Evolutionary conservation across 495 filamentous ascomycete species (phyloP).

Genomic region (Xylaria palmicola): DNA sequence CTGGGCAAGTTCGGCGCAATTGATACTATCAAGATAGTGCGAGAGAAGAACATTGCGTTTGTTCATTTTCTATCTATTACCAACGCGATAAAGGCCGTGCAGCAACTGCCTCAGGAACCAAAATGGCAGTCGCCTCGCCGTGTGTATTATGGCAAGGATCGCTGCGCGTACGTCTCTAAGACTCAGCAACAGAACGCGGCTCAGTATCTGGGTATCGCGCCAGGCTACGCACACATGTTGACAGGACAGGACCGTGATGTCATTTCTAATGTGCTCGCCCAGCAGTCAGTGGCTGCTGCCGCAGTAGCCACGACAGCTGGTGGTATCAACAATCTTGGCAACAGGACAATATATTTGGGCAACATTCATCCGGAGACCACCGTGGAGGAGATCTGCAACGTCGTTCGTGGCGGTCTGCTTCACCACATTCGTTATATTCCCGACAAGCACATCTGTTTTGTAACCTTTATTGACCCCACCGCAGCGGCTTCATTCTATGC

Average conservation of each 20-base stretch:
- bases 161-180: constrained; percentile 98
- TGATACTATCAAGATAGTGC: constrained; percentile 95
- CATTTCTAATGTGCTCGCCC: constrained; percentile 91
- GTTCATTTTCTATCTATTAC: constrained; percentile 97
- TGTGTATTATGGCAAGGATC: constrained; percentile 97
- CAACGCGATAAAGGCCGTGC: constrained; percentile 98
- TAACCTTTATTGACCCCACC: constrained; percentile 98
- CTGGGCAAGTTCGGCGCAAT: constrained; percentile 95
- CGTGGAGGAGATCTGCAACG: constrained; percentile 97
- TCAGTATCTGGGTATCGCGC: constrained; percentile 95
- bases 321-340: constrained; percentile 94
- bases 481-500: constrained; percentile 98
- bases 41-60: constrained; percentile 97
- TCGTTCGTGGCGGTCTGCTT: constrained; percentile 86
- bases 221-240: constrained; percentile 94
- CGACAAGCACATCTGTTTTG: constrained; percentile 99
- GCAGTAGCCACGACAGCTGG: constrained; percentile 95
- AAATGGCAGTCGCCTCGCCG: constrained; percentile 96
- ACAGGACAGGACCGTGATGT: constrained; percentile 94
- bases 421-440: constrained; percentile 99
- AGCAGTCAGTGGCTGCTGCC: constrained; percentile 95
- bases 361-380: constrained; percentile 99
- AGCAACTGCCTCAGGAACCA: constrained; percentile 90
- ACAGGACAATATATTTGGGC: constrained; percentile 95
- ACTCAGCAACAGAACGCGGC: constrained; percentile 99